Evolutionary conservation across 2,329 filamentous ascomycete genomes (phyloP), one percentile per base, ranked within the genome.

Genomic region (Colletotrichum cordylinicola): DNA sequence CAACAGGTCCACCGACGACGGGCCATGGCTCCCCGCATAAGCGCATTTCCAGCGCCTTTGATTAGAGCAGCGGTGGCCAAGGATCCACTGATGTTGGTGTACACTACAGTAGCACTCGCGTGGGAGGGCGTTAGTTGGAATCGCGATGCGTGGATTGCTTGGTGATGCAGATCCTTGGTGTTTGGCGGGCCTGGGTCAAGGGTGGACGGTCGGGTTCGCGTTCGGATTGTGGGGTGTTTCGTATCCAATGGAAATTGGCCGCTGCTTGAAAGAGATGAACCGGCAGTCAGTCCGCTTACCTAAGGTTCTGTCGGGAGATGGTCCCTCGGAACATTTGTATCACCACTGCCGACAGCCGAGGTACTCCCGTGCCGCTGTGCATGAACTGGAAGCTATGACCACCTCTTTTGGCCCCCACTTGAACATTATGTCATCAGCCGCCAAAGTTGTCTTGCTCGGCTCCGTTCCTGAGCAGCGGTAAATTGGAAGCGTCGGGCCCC

Each of bases 201-300:
- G 72, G 29, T 64, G 37, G 6, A 37, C 6, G 33, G 21, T 75
- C 68, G 67, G 60, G 24, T 75, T 75, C 73, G 73, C 13, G 39
- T 75, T 75, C 73, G 73, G 8, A 73, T 68, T 64, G 18, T 71
- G 52, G 67, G 27, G 24, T 29, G 60, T 55, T 52, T 74, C 66
- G 71, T 70, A 56, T 16, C 21, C 21, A 27, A 33, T 52, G 56
- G 27, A 60, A n/a, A 60, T 60, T 61, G 18, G 58, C 6, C 2
- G 29, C 29, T 61, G 58, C 29, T 13, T 10, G 56, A 29, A 60
- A 31, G 56, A 60, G 56, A 60, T 60, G 56, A 60, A 60, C 56
- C 27, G 13, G 29, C 27, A 18, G 29, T 31, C 56, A 27, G 24
- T 10, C 56, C 18, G 39, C 39, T 48, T 48, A 48, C 39, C 39